These are phyloP conservation scores for Turritis glabra DNA, from an alignment of 345 rosid genomes.

Conservation along the genomic window DNA sequence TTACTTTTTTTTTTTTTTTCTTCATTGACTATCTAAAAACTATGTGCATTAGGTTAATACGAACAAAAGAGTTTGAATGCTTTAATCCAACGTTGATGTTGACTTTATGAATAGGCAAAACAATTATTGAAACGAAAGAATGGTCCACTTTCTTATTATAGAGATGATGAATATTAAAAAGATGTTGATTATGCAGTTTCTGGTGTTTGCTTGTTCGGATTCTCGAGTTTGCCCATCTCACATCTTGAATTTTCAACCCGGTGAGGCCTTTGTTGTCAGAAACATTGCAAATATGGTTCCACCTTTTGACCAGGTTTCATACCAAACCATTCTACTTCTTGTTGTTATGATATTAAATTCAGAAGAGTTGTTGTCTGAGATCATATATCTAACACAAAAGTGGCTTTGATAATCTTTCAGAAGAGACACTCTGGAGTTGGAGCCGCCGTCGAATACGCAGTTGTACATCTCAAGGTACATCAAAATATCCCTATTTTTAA, in stretches of 20 bases:
- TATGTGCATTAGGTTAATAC: neutral
- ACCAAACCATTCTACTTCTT: too few species aligned
- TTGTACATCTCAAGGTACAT: conserved; percentile 88
- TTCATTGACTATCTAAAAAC: neutral
- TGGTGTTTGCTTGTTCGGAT: conserved; percentile 96
- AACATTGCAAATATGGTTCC: conserved; percentile 95
- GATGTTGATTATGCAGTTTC: conserved; percentile 62
- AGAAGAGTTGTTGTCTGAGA: neutral
- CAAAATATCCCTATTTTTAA: conserved; percentile 7
- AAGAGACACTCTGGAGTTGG: conserved; percentile 54
- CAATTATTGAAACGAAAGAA: too few species aligned
- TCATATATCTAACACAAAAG: neutral
- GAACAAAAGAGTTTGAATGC: conserved; percentile 8
- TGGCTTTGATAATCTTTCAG: conserved; percentile 1
- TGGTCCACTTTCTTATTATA: too few species aligned
- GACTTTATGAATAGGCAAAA: conserved; percentile 28
- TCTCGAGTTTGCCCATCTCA: conserved; percentile 96
- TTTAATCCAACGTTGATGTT: conserved; percentile 5
- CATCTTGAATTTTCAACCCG: conserved; percentile 79
- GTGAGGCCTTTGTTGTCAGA: conserved; percentile 90
- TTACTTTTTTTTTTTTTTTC: neutral
- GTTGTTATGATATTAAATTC: too few species aligned
- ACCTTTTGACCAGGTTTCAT: conserved; percentile 69
- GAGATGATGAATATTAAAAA: too few species aligned
- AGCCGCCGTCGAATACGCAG: conserved; percentile 90